These are phyloP conservation scores for Quercus lobata DNA, from an alignment of 331 rosid genomes.

Conservation along the genomic window DNA sequence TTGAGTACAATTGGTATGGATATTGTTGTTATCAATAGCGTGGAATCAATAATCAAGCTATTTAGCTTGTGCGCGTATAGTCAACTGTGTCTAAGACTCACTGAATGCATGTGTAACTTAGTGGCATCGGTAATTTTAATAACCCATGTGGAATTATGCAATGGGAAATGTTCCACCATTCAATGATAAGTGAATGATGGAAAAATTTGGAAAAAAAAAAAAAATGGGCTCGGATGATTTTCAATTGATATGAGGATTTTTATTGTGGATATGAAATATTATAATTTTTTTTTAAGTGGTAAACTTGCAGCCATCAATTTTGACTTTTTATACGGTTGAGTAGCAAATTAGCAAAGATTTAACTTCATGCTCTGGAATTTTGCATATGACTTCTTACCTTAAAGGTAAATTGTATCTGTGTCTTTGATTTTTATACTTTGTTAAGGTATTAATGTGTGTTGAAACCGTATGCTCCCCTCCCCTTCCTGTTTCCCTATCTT, in stretches of 20 bases:
- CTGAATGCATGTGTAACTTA: too few relatives aligned
- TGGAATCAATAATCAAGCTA: neutral
- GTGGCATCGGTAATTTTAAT: neutral
- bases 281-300: neutral
- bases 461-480: neutral
- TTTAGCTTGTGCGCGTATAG: neutral
- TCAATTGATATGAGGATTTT: neutral
- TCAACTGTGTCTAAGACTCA: too few relatives aligned
- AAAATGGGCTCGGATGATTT: neutral
- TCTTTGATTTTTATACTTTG: neutral
- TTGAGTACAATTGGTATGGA: neutral
- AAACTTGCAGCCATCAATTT: neutral
- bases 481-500: neutral
- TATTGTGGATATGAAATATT: neutral
- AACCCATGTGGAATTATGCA: neutral
- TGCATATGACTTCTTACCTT: neutral
- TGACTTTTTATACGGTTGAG: neutral
- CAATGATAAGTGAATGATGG: neutral
- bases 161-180: neutral
- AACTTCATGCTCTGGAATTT: neutral
- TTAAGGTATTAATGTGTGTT: neutral
- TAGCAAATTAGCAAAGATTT: neutral
- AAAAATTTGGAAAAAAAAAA: neutral
- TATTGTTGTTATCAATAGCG: neutral
- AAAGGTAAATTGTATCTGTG: neutral